phyloP scores from a whole-genome alignment of 2,329 filamentous ascomycete genomes.

The Cytospora piceicola region DNA sequence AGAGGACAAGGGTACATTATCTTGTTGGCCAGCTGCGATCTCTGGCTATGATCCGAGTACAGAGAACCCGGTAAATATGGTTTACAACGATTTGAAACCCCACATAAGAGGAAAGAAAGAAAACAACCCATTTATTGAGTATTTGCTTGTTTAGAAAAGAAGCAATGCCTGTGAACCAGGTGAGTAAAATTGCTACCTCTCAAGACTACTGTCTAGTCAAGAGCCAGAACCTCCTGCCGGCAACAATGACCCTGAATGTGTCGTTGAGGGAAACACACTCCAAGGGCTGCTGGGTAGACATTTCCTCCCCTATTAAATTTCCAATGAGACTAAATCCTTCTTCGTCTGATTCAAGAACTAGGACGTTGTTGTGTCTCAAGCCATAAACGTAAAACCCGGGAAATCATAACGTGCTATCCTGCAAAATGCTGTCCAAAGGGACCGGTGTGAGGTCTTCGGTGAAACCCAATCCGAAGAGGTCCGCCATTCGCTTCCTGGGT shows the following conservation, averaged over 20 bases:
- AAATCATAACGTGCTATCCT: conserved; percentile 24
- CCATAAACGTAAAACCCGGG: conserved; percentile 5
- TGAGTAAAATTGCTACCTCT: neutral
- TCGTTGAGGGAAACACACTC: neutral
- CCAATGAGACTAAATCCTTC: neutral
- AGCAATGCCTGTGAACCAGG: neutral
- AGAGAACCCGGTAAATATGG: too few relatives aligned
- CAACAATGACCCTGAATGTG: neutral
- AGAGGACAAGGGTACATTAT: neutral
- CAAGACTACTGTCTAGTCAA: neutral
- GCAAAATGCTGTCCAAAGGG: conserved; percentile 19
- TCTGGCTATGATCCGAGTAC: neutral
- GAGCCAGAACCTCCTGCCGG: neutral
- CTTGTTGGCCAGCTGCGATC: neutral
- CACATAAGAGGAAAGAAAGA: neutral
- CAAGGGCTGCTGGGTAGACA: neutral
- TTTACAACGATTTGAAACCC: neutral
- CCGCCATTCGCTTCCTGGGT: conserved; percentile 9
- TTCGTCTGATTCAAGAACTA: neutral
- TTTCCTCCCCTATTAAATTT: neutral
- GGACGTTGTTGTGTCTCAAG: neutral
- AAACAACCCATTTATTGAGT: neutral
- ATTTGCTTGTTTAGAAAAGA: neutral
- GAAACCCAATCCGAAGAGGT: conserved; percentile 7
- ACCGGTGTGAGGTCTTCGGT: neutral